A percentile compares a stretch with the other conserved stretches of the same genome.
Conservation (phyloP, 257 asterid genomes). For the Petunia secreta region DNA sequence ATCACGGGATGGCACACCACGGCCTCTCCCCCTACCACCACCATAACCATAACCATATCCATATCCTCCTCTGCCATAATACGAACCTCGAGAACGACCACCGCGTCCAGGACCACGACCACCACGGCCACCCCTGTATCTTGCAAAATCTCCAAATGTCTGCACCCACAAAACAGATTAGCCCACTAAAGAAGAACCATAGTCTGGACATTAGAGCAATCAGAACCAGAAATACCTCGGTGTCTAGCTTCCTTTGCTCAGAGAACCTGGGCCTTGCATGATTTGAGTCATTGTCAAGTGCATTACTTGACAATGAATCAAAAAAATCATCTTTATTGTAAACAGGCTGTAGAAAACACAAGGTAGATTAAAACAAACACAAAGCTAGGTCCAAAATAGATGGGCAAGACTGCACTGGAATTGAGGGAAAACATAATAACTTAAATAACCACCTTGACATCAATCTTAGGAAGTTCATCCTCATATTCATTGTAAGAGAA, state of each 20-base stretch:
- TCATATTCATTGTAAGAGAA: slow-evolving; percentile 55
- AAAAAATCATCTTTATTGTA: slow-evolving; percentile 95
- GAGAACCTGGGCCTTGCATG: slow-evolving; percentile 84
- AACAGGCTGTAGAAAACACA: slow-evolving; percentile 56
- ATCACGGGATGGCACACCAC: slow-evolving; percentile 51
- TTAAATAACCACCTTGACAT: slow-evolving; percentile 53
- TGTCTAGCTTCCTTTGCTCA: slow-evolving; percentile 90
- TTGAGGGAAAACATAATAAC: not conserved
- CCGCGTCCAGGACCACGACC: slow-evolving; percentile 80
- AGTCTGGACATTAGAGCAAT: not conserved
- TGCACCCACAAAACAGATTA: slow-evolving; percentile 39
- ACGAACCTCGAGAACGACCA: slow-evolving; percentile 74
- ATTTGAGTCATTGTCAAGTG: slow-evolving; percentile 52
- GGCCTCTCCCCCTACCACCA: slow-evolving; percentile 64
- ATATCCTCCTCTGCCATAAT: slow-evolving; percentile 58
- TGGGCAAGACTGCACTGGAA: not conserved
- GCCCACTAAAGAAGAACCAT: slow-evolving; percentile 21
- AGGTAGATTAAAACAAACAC: not conserved
- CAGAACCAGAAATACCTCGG: slow-evolving; percentile 61
- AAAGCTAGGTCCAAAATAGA: not conserved
- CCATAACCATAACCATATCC: slow-evolving; percentile 46
- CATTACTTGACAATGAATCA: slow-evolving; percentile 71
- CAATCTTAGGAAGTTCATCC: slow-evolving; percentile 58
- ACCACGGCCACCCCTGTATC: slow-evolving; percentile 89
- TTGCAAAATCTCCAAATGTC: slow-evolving; percentile 95